Conservation (phyloP, 208 protist genomes). For the Trypanosoma cruzi region DNA sequence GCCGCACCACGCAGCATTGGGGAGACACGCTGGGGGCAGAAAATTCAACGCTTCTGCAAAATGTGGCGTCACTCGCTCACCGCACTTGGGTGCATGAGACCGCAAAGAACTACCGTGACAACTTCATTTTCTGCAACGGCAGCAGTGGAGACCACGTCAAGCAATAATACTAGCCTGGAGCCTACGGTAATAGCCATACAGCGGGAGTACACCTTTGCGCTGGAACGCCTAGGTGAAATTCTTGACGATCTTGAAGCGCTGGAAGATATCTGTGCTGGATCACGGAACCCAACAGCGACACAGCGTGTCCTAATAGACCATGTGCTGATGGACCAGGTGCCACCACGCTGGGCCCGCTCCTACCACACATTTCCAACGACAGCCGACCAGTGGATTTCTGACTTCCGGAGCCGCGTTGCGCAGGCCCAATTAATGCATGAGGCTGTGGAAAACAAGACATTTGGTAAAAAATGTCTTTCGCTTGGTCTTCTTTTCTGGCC, state of each 20-base stretch:
- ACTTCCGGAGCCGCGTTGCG: slow-evolving; percentile 59
- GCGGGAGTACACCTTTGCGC: slow-evolving; percentile 28
- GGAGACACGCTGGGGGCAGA: slow-evolving; percentile 51
- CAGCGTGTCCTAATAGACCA: slow-evolving; percentile 85
- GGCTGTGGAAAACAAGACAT: slow-evolving; percentile 30
- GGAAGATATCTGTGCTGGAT: slow-evolving; percentile 8
- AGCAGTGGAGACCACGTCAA: not conserved
- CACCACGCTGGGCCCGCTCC: slow-evolving; percentile 76
- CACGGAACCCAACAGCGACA: slow-evolving; percentile 88
- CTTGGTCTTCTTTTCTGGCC: slow-evolving; percentile 96
- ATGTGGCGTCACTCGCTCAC: slow-evolving; percentile 24
- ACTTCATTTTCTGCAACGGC: not conserved
- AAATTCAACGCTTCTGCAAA: slow-evolving; percentile 47
- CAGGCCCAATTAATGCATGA: slow-evolving; percentile 62
- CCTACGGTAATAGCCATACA: slow-evolving; percentile 21
- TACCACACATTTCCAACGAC: slow-evolving; percentile 39
- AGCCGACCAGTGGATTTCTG: slow-evolving; percentile 58
- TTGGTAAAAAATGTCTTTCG: slow-evolving; percentile 58
- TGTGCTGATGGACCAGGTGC: slow-evolving; percentile 84
- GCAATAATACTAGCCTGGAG: slow-evolving; percentile 1
- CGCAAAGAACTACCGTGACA: not conserved
- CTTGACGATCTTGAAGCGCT: slow-evolving; percentile 11
- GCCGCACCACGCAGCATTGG: slow-evolving; percentile 18
- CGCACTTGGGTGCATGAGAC: not conserved
- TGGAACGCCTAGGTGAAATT: slow-evolving; percentile 14